Evolutionary conservation across 116 monocot species (phyloP).

Genomic region (Dioscorea cayenensis): DNA sequence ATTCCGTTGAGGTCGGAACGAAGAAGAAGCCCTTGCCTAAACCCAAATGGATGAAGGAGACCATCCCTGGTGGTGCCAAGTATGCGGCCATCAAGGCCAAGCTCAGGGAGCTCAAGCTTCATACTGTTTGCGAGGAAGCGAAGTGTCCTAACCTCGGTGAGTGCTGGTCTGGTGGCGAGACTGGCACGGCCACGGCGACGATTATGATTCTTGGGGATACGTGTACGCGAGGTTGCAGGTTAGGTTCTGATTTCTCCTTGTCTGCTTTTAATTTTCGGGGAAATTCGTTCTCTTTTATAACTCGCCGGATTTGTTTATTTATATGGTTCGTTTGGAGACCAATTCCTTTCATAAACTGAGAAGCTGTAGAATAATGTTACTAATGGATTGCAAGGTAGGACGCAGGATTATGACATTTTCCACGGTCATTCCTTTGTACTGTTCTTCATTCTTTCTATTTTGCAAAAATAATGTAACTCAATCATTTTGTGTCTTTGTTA

Average conservation of each 20-base stretch:
- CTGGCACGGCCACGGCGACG: constrained; percentile 91
- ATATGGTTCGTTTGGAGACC: no score
- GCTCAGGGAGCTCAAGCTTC: constrained; percentile 78
- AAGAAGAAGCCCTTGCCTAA: constrained; percentile 84
- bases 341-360: no score
- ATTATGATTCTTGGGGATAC: constrained; percentile 97
- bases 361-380: no score
- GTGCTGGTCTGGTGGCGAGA: constrained; percentile 98
- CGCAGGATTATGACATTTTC: no score
- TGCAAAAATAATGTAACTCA: no score
- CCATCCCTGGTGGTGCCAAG: constrained; percentile 74
- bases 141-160: constrained; percentile 86
- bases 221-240: constrained; percentile 85
- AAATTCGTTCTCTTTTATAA: no score
- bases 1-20: constrained; percentile 89
- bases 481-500: no score
- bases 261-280: no score
- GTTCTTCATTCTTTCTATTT: no score
- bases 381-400: no score
- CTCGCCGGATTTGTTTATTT: no score
- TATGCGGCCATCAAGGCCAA: constrained; percentile 89
- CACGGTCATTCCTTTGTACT: no score
- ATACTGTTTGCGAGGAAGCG: constrained; percentile 97
- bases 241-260: not conserved
- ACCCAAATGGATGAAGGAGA: constrained; percentile 94